Conservation (phyloP, 306 rosid species). For the Crotalaria pallida region DNA sequence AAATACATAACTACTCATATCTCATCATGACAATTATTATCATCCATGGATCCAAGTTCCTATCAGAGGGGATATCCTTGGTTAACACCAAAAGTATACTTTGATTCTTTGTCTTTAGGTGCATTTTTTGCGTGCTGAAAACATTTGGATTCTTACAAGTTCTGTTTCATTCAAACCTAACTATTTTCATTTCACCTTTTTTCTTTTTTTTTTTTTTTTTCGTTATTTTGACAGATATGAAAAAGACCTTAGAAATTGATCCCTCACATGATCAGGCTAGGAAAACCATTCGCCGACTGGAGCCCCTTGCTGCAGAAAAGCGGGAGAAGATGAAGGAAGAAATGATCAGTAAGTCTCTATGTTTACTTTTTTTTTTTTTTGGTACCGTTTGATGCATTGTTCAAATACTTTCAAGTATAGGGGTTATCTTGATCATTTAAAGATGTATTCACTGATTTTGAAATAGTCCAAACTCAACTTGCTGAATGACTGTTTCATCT, state of each 20-base stretch:
- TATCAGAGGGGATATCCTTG: no score
- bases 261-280: conserved; percentile 71
- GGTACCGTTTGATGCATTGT: neutral
- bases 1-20: no score
- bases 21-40: no score
- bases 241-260: conserved; percentile 73
- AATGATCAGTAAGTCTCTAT: conserved; percentile 64
- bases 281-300: conserved; percentile 53
- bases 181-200: neutral
- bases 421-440: neutral
- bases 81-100: no score
- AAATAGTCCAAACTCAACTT: neutral
- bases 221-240: conserved; percentile 52
- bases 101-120: neutral
- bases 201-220: neutral
- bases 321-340: conserved; percentile 95
- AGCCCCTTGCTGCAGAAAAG: conserved; percentile 86
- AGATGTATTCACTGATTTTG: neutral
- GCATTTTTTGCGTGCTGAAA: neutral
- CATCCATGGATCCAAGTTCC: no score
- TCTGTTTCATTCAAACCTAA: neutral
- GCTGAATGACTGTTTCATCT: neutral
- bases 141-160: neutral
- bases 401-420: neutral
- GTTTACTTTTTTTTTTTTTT: no score